phyloP scores from a whole-genome alignment of 2,329 filamentous ascomycete genomes.

The Cladophialophora yegresii region DNA sequence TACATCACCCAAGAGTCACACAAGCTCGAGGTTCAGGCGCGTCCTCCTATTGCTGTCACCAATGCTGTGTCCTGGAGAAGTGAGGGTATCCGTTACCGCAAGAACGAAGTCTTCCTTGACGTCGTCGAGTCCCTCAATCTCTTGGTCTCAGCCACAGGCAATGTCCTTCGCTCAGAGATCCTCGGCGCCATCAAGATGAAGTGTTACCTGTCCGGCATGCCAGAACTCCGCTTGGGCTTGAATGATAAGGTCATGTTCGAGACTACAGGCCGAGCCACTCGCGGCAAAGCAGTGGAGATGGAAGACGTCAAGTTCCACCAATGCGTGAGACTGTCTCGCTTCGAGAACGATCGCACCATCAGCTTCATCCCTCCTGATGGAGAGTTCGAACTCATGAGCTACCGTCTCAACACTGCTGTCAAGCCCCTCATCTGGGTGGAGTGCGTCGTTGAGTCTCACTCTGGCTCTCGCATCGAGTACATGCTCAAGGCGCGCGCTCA shows the following conservation, averaged over 20 bases:
- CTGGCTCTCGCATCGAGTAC: conserved; percentile 93
- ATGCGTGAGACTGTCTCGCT: conserved; percentile 90
- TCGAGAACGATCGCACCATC: conserved; percentile 98
- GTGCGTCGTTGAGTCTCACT: conserved; percentile 94
- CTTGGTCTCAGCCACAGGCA: conserved; percentile 89
- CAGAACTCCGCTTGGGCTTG: conserved; percentile 85
- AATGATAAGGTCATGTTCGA: conserved; percentile 99
- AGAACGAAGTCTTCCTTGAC: conserved; percentile 99
- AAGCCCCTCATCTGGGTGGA: conserved; percentile 99
- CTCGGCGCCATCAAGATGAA: conserved; percentile 99
- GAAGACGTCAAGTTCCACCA: conserved; percentile 99
- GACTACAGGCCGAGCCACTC: conserved; percentile 87
- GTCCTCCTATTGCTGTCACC: conserved; percentile 94
- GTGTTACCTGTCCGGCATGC: conserved; percentile 98
- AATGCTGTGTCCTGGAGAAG: conserved; percentile 98
- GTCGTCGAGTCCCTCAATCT: conserved; percentile 96
- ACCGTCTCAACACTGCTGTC: conserved; percentile 96
- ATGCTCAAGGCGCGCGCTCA: conserved; percentile 98
- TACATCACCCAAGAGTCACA: conserved; percentile 99
- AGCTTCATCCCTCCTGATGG: conserved; percentile 98
- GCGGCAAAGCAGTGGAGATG: conserved; percentile 98
- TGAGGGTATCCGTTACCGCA: conserved; percentile 96
- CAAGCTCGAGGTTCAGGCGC: conserved; percentile 94
- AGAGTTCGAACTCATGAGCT: conserved; percentile 99
- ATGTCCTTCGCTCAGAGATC: conserved; percentile 93